Evolutionary conservation across 306 rosid species (phyloP).

Genomic region (Corylus heterophylla): DNA sequence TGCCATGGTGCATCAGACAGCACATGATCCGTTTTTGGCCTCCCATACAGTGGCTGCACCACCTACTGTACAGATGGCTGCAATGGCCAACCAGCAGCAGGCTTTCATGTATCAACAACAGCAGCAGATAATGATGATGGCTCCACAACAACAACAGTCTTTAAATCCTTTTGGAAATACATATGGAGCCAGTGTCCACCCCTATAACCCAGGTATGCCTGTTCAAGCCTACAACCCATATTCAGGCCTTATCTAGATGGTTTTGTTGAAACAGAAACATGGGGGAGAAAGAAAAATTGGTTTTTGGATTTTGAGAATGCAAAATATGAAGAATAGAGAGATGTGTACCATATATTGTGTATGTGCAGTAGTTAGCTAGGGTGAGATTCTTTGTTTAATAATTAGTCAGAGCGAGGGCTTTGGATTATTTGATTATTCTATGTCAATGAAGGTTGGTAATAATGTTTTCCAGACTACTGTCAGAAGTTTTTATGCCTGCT

Average conservation of each 20-base stretch:
- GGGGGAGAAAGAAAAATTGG: constrained; percentile 21
- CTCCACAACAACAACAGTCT: constrained; percentile 57
- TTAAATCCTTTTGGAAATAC: constrained; percentile 84
- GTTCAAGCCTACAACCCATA: constrained; percentile 88
- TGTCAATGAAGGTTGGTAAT: constrained; percentile 53
- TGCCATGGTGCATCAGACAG: constrained; percentile 63
- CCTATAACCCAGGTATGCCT: constrained; percentile 86
- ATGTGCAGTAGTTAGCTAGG: constrained; percentile 77
- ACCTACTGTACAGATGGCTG: constrained; percentile 85
- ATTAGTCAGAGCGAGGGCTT: constrained; percentile 58
- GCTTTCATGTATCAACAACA: constrained; percentile 81
- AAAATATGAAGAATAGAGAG: constrained; percentile 37
- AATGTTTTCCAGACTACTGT: constrained; percentile 47
- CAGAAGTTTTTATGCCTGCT: constrained; percentile 42
- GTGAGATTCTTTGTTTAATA: constrained; percentile 85
- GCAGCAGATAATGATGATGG: constrained; percentile 81
- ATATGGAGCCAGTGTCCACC: constrained; percentile 64
- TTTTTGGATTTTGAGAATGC: constrained; percentile 32
- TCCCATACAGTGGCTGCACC: constrained; percentile 76
- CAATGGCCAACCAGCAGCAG: constrained; percentile 90
- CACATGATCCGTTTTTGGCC: constrained; percentile 78
- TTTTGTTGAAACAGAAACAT: constrained; percentile 27
- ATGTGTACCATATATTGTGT: constrained; percentile 76
- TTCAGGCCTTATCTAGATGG: constrained; percentile 67
- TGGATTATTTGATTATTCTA: constrained; percentile 59